Evolutionary conservation across 768 basidiomycete species (phyloP).

Genomic region (Leccinum disarticulatum): DNA sequence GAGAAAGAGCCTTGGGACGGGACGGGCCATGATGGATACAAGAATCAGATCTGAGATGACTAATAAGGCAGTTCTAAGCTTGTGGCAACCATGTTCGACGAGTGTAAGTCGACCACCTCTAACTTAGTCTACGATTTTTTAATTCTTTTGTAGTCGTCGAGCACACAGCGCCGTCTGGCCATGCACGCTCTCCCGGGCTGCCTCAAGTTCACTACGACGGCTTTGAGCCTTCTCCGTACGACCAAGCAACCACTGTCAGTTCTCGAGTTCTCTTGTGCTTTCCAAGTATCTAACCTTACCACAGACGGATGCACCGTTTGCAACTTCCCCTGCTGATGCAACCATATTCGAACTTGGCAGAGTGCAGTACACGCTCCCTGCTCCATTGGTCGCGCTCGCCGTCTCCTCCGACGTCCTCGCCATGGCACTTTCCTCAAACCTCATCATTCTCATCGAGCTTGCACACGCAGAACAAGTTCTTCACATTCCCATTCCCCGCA

Average conservation of each 20-base stretch:
- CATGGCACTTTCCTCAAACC: slow-evolving; percentile 77
- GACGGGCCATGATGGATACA: slow-evolving; percentile 35
- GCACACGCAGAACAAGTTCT: slow-evolving; percentile 83
- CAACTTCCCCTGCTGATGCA: slow-evolving; percentile 36
- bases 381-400: slow-evolving; percentile 77
- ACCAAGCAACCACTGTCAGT: slow-evolving; percentile 37
- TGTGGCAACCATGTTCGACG: slow-evolving; percentile 56
- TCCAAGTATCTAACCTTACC: slow-evolving; percentile 10
- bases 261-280: background rate
- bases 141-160: slow-evolving; percentile 67
- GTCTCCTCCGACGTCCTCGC: slow-evolving; percentile 86
- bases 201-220: slow-evolving; percentile 81
- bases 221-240: slow-evolving; percentile 72
- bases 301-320: slow-evolving; percentile 32
- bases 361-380: slow-evolving; percentile 88
- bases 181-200: slow-evolving; percentile 36
- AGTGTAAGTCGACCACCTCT: slow-evolving; percentile 45
- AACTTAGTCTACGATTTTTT: background rate
- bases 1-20: slow-evolving; percentile 74
- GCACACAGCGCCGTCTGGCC: slow-evolving; percentile 59
- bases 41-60: background rate
- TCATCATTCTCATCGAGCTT: slow-evolving; percentile 86
- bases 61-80: slow-evolving; percentile 3
- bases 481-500: slow-evolving; percentile 74
- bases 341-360: slow-evolving; percentile 82